Evolutionary conservation across 2,329 filamentous ascomycete species (phyloP), one percentile per base, ranked within the genome.

Genomic region (Apiospora phragmitis): DNA sequence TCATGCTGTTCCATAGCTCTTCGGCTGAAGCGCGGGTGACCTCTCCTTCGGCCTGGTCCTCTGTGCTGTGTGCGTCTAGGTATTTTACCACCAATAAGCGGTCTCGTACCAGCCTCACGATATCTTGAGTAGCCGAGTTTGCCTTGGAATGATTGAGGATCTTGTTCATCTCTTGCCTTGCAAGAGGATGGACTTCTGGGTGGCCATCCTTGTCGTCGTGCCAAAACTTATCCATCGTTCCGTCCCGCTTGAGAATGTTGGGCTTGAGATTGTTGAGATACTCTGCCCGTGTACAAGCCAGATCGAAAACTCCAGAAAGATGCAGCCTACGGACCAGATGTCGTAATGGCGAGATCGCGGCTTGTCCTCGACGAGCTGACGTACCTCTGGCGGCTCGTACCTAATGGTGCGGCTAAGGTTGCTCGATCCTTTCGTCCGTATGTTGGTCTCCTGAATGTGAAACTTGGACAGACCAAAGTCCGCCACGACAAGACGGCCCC

Each of bases 401-500:
- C 67, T 69, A 0, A 16, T 1, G 11, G 71, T 72, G 24, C 42
- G 24, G 42, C n/a, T 66, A 32, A 26, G 70, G n/a, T 55, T 35
- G 3, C 70, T 68, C 5, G 71, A 71, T 12, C 16, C 42, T 1
- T 65, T 9, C 0, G 69, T 68, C 38, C 42, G 32, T 12, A 45
- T 32, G 7, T 66, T 72, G 5, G 38, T 47, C 6, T 70, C 38
- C 0, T 68, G 21, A 0, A 32, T 1, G 49, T 75, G 73, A 41
- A 75, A 69, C 32, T 70, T 73, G 18, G 73, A 59, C 7, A 75
- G 67, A 8, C 74, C 74, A 18, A 75, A 65, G 51, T 75, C 74
- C 2, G 73, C 73, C 26, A 75, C 72, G 3, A 71, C 18, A n/a
- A 75, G 70, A 6, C 62, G 67, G 0, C 38, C 67, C 24, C 62